Conservation (phyloP, 345 rosid genomes). For the Pistacia atlantica region DNA sequence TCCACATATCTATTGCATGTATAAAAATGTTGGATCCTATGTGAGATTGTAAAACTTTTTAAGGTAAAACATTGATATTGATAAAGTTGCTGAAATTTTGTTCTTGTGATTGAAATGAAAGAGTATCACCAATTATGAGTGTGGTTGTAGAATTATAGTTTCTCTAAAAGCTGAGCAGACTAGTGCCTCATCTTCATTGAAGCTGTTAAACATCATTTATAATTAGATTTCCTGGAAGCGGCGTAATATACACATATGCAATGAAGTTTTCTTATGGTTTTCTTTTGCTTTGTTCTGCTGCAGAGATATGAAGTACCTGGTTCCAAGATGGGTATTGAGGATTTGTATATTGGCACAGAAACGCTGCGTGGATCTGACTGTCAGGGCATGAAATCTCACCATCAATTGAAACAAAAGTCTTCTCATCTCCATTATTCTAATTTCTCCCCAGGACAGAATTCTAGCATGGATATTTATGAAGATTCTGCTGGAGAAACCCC, state of each 20-base stretch:
- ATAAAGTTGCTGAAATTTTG: background rate
- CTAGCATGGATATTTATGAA: conserved; percentile 41
- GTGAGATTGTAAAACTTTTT: background rate
- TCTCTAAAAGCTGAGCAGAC: background rate
- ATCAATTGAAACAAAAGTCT: conserved; percentile 43
- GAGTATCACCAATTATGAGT: background rate
- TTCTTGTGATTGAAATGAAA: background rate
- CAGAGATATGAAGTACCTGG: conserved; percentile 53
- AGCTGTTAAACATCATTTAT: background rate
- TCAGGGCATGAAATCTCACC: conserved; percentile 40
- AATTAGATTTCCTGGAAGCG: background rate
- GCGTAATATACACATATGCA: background rate
- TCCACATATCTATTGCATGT: background rate
- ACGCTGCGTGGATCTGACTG: conserved; percentile 44
- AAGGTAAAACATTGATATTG: background rate
- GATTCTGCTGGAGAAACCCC: conserved; percentile 46
- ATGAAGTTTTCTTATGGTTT: background rate
- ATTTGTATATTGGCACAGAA: conserved; percentile 43
- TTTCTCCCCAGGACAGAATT: conserved; percentile 38
- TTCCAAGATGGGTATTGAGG: conserved; percentile 43
- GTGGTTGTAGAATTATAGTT: background rate
- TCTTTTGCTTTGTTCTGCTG: conserved; percentile 9
- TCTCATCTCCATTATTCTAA: conserved; percentile 36
- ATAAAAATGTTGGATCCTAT: background rate
- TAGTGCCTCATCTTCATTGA: background rate